phyloP scores from a whole-genome alignment of 345 rosid species.

The Eucalyptus tenuipes region DNA sequence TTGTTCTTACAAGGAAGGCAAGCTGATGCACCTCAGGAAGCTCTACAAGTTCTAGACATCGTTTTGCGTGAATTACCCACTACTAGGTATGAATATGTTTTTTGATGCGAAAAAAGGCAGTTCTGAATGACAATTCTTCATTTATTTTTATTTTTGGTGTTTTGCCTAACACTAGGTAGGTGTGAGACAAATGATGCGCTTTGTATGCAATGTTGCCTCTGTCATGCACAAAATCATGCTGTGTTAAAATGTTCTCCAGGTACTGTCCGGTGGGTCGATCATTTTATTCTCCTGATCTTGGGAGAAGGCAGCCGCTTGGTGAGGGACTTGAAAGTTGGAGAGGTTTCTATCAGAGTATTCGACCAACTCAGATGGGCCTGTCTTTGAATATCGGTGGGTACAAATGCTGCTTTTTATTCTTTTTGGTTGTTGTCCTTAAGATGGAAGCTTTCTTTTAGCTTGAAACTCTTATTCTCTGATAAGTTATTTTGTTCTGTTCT shows the following conservation, averaged over 20 bases:
- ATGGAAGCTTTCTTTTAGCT: not conserved
- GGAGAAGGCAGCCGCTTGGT: slow-evolving; percentile 34
- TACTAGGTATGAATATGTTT: not conserved
- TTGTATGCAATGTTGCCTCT: not conserved
- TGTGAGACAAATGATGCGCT: not conserved
- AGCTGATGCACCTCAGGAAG: slow-evolving; percentile 54
- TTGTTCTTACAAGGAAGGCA: slow-evolving; percentile 32
- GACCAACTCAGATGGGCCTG: slow-evolving; percentile 60
- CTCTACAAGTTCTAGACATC: slow-evolving; percentile 49
- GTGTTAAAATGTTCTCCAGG: slow-evolving; percentile 2
- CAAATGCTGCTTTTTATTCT: not conserved
- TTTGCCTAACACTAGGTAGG: not conserved
- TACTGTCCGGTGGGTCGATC: slow-evolving; percentile 44
- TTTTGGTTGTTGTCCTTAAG: not conserved
- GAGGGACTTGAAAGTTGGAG: slow-evolving; percentile 55
- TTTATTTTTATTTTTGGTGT: not conserved
- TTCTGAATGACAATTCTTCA: not conserved
- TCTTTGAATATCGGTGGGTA: slow-evolving; percentile 35
- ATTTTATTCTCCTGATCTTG: slow-evolving; percentile 38
- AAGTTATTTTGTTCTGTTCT: not conserved
- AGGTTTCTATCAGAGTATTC: slow-evolving; percentile 53
- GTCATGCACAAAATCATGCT: not conserved
- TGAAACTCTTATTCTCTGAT: not conserved
- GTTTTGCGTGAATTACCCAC: slow-evolving; percentile 43
- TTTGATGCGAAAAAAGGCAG: not conserved